Evolutionary conservation across 2,329 filamentous ascomycete genomes (phyloP).

Genomic region (Cytospora chrysosperma): DNA sequence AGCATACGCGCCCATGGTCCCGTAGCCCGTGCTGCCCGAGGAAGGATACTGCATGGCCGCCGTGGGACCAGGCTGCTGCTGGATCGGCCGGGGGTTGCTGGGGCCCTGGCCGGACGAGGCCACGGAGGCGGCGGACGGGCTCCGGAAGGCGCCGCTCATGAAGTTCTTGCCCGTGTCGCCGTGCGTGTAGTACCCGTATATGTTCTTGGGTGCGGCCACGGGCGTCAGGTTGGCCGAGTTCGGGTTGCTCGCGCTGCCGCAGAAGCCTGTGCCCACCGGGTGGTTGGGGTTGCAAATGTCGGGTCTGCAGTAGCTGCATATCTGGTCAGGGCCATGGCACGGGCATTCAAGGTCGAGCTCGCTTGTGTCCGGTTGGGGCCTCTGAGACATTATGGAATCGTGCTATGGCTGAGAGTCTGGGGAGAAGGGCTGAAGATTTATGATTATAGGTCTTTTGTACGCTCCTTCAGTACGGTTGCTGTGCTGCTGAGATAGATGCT

Average conservation of each 20-base stretch:
- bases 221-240: neutral
- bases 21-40: neutral
- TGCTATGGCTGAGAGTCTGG: neutral
- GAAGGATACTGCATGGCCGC: neutral
- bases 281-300: neutral
- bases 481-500: neutral
- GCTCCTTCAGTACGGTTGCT: neutral
- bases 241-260: neutral
- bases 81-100: neutral
- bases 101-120: neutral
- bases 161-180: neutral
- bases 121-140: neutral
- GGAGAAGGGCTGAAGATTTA: neutral
- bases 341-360: neutral
- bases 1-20: neutral
- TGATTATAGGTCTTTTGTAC: neutral
- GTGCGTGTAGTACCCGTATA: neutral
- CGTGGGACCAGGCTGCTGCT: neutral
- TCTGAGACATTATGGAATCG: neutral
- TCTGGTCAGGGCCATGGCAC: neutral
- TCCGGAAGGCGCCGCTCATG: neutral
- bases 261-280: neutral
- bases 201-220: neutral
- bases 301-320: neutral
- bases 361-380: neutral